Conservation (phyloP, 768 basidiomycete genomes). For the Gloeopeniophorella convolvens region DNA sequence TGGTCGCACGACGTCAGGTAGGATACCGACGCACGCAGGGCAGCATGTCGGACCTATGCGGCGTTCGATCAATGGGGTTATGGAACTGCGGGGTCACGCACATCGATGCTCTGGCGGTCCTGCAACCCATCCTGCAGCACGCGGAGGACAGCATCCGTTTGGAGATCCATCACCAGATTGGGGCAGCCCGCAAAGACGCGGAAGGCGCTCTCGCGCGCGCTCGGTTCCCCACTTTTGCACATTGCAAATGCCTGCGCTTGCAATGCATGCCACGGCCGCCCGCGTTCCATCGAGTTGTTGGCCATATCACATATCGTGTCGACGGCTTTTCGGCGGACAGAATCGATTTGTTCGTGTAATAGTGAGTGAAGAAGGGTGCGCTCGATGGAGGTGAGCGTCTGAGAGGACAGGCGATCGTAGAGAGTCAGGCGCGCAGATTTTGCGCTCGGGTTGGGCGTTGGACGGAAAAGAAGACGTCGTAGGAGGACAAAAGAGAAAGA, state of each 20-base stretch:
- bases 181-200: slow-evolving; percentile 68
- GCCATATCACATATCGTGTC: slow-evolving; percentile 75
- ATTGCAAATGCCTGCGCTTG: slow-evolving; percentile 67
- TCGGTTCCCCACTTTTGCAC: slow-evolving; percentile 35
- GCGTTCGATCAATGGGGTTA: not conserved
- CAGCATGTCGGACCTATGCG: slow-evolving; percentile 61
- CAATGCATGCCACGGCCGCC: slow-evolving; percentile 76
- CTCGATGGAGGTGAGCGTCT: slow-evolving; percentile 62
- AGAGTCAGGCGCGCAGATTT: slow-evolving; percentile 47
- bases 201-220: slow-evolving; percentile 42
- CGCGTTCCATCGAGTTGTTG: slow-evolving; percentile 65
- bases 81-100: slow-evolving; percentile 27
- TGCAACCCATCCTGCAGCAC: slow-evolving; percentile 64
- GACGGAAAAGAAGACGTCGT: slow-evolving; percentile 69
- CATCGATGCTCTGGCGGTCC: slow-evolving; percentile 60
- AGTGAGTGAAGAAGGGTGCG: slow-evolving; percentile 66
- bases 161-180: slow-evolving; percentile 70
- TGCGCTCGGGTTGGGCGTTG: slow-evolving; percentile 34
- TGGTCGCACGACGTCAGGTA: slow-evolving; percentile 61
- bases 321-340: slow-evolving; percentile 64
- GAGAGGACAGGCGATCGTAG: slow-evolving; percentile 69
- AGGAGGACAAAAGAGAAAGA: slow-evolving; percentile 79
- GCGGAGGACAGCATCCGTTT: slow-evolving; percentile 59
- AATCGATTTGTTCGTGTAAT: slow-evolving; percentile 47
- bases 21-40: slow-evolving; percentile 61